A percentile compares a stretch with the other conserved stretches of the same genome.
These are phyloP conservation scores for Hippophae gyantsensis DNA, from an alignment of 306 rosid genomes.

Conservation along the genomic window DNA sequence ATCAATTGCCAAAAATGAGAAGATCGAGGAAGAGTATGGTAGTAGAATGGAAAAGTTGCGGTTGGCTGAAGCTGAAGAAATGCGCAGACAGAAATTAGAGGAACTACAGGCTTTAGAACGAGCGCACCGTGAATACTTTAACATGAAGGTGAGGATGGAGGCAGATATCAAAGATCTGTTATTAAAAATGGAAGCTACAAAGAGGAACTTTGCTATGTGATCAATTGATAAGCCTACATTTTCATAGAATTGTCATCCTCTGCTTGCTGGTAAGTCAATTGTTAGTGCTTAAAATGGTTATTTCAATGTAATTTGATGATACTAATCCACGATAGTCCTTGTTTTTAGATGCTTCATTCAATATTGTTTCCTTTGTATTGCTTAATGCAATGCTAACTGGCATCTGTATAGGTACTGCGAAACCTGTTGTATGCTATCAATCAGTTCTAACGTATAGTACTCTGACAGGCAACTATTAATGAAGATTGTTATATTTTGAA, in stretches of 20 bases:
- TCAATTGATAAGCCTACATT: constrained; percentile 8
- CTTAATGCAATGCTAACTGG: constrained; percentile 35
- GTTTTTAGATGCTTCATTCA: neutral
- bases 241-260: neutral
- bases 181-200: constrained; percentile 91
- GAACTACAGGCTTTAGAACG: constrained; percentile 75
- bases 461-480: neutral
- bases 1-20: constrained; percentile 76
- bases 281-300: neutral
- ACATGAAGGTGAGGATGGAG: constrained; percentile 88
- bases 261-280: neutral
- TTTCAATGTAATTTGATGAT: constrained; percentile 7
- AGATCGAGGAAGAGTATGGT: constrained; percentile 67
- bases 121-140: constrained; percentile 66
- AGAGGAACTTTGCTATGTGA: constrained; percentile 66
- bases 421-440: constrained; percentile 36
- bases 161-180: constrained; percentile 78
- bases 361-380: constrained; percentile 1
- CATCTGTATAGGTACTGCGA: constrained; percentile 46
- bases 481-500: no score
- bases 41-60: constrained; percentile 63
- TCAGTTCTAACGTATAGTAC: constrained; percentile 15
- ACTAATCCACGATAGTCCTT: constrained; percentile 2
- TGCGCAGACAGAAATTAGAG: constrained; percentile 66
- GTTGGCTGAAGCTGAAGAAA: constrained; percentile 56